Base-by-base conservation (phyloP, 345 rosid species). In the Gossypium australe region DNA sequence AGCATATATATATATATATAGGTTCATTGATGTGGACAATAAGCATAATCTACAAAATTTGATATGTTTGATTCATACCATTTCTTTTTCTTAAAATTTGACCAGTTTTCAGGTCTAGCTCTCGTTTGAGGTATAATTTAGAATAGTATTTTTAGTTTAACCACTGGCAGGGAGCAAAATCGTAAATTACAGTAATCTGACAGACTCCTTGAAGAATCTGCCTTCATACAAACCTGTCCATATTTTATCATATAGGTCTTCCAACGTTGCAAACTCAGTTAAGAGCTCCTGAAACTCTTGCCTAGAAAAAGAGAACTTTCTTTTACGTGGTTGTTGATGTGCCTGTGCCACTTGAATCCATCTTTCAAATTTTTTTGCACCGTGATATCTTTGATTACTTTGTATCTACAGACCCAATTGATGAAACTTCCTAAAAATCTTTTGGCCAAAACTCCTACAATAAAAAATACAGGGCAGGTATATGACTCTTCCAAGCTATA, bases 381-480 rank as follows among this genome's bases (percentile, higher is more conserved):
- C 11, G 51, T 52, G 51, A 17, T 41, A 11, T 64, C 27, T 45
- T 13, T 60, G 71, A 22, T 34, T 52, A 65, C 51, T 65, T 72
- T 57, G 24, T 72, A 44, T 79, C 18, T 84, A 79, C 82, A 94
- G 97, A 85, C 83, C 5, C 88, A 85, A 53, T 81, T 94, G 9
- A 82, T 69, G 73, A 90, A 87, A 78, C 91, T 92, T 56, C 97
- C 98, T 14, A 94, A 88, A 82, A 89, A 86, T 79, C 95, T 94
- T 64, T 77, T 90, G 86, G 94, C 90, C 1, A 90, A 89, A 80
- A 73, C 86, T n/a, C 84, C 92, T 9, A 81, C 84, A 29, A 87
- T 90, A 68, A 89, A 84, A 86, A 89, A 90, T 68, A 94, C 94
- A 17, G 90, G 87, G 74, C 92, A 87, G 71, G 97, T 92, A 79